A percentile compares a stretch with the other conserved stretches of the same genome.
phyloP scores from a whole-genome alignment of 2,329 filamentous ascomycete species.

The Eutypella sp. region DNA sequence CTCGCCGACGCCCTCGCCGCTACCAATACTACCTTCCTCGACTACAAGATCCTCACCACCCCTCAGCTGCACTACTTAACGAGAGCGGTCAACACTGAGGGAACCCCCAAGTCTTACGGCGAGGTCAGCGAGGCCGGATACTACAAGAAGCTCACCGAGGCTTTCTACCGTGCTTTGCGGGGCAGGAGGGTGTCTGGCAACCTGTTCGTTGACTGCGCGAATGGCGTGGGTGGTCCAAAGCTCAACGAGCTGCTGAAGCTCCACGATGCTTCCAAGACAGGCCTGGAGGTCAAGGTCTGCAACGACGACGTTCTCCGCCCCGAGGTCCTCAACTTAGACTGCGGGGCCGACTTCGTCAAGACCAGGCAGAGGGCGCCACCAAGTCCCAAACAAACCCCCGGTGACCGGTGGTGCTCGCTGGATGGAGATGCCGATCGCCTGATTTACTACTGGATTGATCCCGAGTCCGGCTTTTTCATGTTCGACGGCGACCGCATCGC shows the following conservation, averaged over 20 bases:
- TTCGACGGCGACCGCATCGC: constrained; percentile 96
- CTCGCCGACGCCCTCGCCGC: constrained; percentile 76
- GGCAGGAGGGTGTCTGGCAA: constrained; percentile 68
- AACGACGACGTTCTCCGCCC: constrained; percentile 92
- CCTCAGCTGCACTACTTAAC: constrained; percentile 98
- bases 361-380: constrained; percentile 89
- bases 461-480: constrained; percentile 79
- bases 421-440: constrained; percentile 95
- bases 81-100: constrained; percentile 88
- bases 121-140: constrained; percentile 86
- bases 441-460: constrained; percentile 89
- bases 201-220: constrained; percentile 89
- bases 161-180: constrained; percentile 79
- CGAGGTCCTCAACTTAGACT: constrained; percentile 86
- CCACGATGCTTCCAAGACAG: constrained; percentile 64
- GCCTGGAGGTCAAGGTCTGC: constrained; percentile 76
- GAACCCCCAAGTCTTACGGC: constrained; percentile 82
- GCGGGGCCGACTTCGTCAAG: constrained; percentile 95
- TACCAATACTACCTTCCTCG: constrained; percentile 67
- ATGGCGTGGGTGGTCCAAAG: constrained; percentile 93
- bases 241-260: constrained; percentile 80
- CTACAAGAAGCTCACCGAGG: constrained; percentile 83
- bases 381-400: constrained; percentile 68
- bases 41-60: constrained; percentile 89
- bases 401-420: constrained; percentile 80